phyloP scores from a whole-genome alignment of 2,329 filamentous ascomycete species.

The Fusarium sp. region DNA sequence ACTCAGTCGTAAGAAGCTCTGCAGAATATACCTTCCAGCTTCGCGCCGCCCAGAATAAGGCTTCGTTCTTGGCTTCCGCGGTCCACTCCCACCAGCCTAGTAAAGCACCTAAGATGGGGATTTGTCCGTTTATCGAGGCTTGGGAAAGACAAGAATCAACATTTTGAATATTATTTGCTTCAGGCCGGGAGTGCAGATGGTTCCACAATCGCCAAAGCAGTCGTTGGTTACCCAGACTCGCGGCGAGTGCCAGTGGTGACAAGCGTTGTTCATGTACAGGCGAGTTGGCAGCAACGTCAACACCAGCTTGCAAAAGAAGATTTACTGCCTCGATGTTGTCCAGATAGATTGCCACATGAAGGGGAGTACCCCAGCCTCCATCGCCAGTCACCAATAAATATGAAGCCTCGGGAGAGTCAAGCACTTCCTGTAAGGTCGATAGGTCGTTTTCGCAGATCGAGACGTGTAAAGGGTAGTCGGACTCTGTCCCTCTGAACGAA shows the following conservation, averaged over 20 bases:
- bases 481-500: too few relatives aligned
- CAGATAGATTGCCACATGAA: neutral
- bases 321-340: neutral
- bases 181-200: neutral
- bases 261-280: neutral
- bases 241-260: neutral
- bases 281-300: neutral
- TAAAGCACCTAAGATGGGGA: neutral
- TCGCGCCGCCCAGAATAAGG: neutral
- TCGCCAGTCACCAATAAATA: neutral
- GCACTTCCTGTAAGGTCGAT: too few relatives aligned
- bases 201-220: neutral
- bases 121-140: neutral
- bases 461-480: too few relatives aligned
- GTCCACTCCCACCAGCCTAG: slow-evolving; percentile 3
- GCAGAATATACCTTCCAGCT: slow-evolving; percentile 1
- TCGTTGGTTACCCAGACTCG: neutral
- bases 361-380: neutral
- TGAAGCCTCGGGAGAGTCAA: too few relatives aligned
- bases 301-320: neutral
- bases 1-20: neutral
- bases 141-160: neutral
- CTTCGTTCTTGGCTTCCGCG: neutral
- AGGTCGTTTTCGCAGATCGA: too few relatives aligned
- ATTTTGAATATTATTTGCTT: neutral